These are phyloP conservation scores for Cytospora piceicola DNA, from an alignment of 2,329 filamentous ascomycete genomes.

Conservation along the genomic window DNA sequence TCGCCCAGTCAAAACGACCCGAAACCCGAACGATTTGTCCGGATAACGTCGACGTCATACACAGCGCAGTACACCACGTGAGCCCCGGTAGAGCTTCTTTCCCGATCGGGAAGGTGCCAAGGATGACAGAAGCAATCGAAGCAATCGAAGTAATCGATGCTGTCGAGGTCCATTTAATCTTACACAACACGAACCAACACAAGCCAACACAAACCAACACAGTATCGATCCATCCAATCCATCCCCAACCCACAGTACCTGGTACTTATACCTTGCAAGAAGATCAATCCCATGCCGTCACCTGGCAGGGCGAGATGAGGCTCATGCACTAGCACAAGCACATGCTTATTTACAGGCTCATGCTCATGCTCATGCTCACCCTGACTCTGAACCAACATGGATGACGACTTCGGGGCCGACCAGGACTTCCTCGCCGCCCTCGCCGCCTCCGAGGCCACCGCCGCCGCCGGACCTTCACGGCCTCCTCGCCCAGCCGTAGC, in stretches of 20 bases:
- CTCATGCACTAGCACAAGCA: no score
- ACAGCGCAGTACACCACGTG: background rate
- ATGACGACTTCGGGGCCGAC: constrained; percentile 63
- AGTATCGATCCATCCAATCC: no score
- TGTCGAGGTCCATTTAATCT: background rate
- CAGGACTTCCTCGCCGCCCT: constrained; percentile 60
- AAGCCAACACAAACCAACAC: no score
- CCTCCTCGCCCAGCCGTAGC: constrained; percentile 33
- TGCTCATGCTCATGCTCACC: background rate
- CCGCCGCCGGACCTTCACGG: constrained; percentile 39
- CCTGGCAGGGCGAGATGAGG: background rate
- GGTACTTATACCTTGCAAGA: no score
- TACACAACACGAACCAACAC: no score
- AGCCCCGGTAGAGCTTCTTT: background rate
- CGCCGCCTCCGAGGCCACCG: constrained; percentile 49
- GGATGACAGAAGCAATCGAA: background rate
- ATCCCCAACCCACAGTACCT: no score
- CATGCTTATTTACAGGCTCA: no score
- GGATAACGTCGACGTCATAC: background rate
- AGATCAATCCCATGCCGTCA: background rate
- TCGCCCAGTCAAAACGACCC: no score
- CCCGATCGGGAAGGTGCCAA: constrained; percentile 1
- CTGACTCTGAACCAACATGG: constrained; percentile 39
- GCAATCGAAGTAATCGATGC: no score
- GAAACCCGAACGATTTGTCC: no score